These are phyloP conservation scores for Heteromeles arbutifolia DNA, from an alignment of 306 rosid species.

Conservation along the genomic window DNA sequence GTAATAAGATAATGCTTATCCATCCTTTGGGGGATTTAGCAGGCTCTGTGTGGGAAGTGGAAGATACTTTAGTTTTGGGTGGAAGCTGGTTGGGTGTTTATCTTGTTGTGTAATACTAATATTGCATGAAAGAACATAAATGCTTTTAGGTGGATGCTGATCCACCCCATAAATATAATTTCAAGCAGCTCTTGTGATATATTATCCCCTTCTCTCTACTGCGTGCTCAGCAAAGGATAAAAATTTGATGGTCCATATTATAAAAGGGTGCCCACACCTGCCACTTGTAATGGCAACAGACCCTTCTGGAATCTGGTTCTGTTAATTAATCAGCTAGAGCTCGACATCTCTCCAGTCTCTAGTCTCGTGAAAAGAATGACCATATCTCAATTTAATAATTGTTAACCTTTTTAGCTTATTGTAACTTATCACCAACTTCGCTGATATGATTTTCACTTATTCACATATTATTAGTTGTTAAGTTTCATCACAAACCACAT, in stretches of 20 bases:
- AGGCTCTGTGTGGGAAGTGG: neutral
- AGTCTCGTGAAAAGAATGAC: neutral
- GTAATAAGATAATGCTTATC: conserved; percentile 20
- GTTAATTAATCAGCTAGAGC: neutral
- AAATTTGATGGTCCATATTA: conserved; percentile 2
- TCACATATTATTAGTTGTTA: neutral
- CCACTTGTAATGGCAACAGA: neutral
- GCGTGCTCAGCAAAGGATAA: neutral
- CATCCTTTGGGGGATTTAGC: neutral
- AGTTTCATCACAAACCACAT: neutral
- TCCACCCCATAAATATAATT: conserved; percentile 20
- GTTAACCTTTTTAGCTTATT: too few relatives aligned
- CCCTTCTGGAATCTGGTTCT: conserved; percentile 25
- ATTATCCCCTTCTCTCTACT: neutral
- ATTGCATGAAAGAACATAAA: conserved; percentile 25
- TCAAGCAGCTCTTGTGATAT: neutral
- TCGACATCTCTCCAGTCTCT: too few relatives aligned
- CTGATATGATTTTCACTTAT: too few relatives aligned
- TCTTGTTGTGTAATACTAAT: conserved; percentile 13
- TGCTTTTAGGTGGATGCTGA: conserved; percentile 43
- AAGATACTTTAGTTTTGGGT: neutral
- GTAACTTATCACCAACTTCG: neutral
- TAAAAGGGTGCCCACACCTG: conserved; percentile 25
- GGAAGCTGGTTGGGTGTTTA: conserved; percentile 5
- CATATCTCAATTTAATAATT: too few relatives aligned